Evolutionary conservation across 306 rosid species (phyloP), one percentile per base, ranked within the genome.

Genomic region (Gastrolobium bilobum): DNA sequence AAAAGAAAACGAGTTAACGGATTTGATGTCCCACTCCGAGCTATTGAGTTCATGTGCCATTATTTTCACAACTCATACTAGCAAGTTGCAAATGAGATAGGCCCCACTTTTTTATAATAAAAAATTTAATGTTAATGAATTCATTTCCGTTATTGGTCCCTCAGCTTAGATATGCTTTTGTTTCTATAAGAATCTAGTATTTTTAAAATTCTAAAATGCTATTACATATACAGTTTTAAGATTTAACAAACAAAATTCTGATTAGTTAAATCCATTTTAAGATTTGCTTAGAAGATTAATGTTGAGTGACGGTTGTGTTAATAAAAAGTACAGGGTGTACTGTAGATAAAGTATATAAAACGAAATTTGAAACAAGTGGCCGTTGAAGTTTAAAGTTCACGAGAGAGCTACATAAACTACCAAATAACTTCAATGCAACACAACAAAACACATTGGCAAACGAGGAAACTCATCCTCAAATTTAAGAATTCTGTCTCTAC

Each of bases 291-390:
- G 20, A 5, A 71, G 64, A 43, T 72, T 56, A 56, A 72, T 40
- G 52, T 56, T 11, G 5, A 40, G 70, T 73, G 67, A 68, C 59
- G 15, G 68, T 31, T 2, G 71, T 13, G 13, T 87, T 88, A 78
- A 85, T 67, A 78, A 44, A 59, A 30, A 2, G 6, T 6, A 8
- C n/a, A 44, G 20, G 37, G 40, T 33, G 4, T 3, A 68, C 26
- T 58, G n/a, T 9, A 52, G 93, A 85, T 76, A 84, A 86, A 86
- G 88, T 52, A n/a, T n/a, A n/a, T n/a, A 48, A 73, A 63, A 81
- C 64, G 64, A 78, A 83, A 78, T 88, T 95, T 90, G 87, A 92
- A 95, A 87, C 84, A 71, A 86, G 93, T 88, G 95, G 93, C 97
- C 97, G 94, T 91, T 85, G 97, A 80, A 82, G 76, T 85, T 61